Base-by-base conservation (phyloP, 257 asterid species). In the Craterostigma plantagineum region DNA sequence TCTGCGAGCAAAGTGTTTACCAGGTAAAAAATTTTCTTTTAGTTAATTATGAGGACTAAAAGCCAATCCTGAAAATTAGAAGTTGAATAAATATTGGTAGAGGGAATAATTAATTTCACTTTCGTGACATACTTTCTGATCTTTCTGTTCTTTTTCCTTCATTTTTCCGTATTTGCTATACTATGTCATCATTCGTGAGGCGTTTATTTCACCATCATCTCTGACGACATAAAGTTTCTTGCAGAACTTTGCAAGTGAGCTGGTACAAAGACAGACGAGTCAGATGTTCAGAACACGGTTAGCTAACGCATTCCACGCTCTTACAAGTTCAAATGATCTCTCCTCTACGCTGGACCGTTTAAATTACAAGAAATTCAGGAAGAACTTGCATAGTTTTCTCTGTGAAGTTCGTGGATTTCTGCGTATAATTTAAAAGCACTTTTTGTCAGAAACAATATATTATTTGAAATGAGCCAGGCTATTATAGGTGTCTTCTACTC, bases 371-470 rank as follows among this genome's bases (percentile, higher is more conserved):
- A 79, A 62, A 60, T 90, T 83, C 76, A 75, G 98, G 43, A 83
- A 79, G 48, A 90, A 82, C 44, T 56, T 90, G 43, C 81, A 62
- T 34, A 60, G 41, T 57, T 83, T 90, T 61, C 92, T 90, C 49
- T 34, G 65, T 10, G 92, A 79, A 63, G 95, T 90, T 49, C 79
- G 98, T 61, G 98, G 93, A 57, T 90, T 90, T 63, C 91, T 90
- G 63, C 83, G 81, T 36, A 70, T 70, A 46, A 68, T 70, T 53
- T 90, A 69, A 65, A 38, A 35, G 4, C 30, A 23, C 30, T 6
- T 2, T 6, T 23, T 23, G 2, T 23, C 4, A 6, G 6, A 2
- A 23, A 23, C 30, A 23, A n/a, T n/a, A n/a, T n/a, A n/a, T n/a
- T n/a, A n/a, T n/a, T n/a, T n/a, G n/a, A n/a, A n/a, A n/a, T n/a